A percentile compares a stretch with the other conserved stretches of the same genome.
Evolutionary conservation across 352 stramenopile species (phyloP).

Genomic region (Phytophthora tubulina): DNA sequence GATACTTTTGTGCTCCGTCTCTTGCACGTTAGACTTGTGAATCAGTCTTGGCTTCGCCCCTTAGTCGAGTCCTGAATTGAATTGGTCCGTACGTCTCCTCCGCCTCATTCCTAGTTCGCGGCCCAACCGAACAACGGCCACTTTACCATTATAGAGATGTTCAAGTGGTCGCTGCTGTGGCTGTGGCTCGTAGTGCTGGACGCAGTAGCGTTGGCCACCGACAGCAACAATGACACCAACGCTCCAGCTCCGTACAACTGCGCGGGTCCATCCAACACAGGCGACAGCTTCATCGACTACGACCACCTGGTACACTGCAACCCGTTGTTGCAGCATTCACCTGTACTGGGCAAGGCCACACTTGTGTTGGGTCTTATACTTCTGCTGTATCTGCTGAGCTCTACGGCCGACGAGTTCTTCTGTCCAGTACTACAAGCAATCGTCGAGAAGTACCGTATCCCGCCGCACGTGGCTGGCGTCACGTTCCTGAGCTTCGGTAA

Average conservation of each 20-base stretch:
- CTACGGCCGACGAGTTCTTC: constrained; percentile 87
- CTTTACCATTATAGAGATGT: constrained; percentile 21
- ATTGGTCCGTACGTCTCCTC: constrained; percentile 15
- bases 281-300: constrained; percentile 74
- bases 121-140: constrained; percentile 11
- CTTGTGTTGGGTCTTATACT: constrained; percentile 65
- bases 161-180: constrained; percentile 24
- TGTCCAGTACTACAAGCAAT: constrained; percentile 78
- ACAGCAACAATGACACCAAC: constrained; percentile 4
- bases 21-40: constrained; percentile 30
- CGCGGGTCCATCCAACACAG: constrained; percentile 29
- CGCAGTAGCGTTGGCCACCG: not conserved
- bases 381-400: constrained; percentile 83
- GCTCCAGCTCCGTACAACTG: constrained; percentile 39
- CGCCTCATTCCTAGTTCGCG: constrained; percentile 13
- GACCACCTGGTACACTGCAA: constrained; percentile 70
- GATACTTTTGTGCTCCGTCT: constrained; percentile 22
- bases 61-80: constrained; percentile 37
- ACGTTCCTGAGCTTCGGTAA: constrained; percentile 89
- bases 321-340: constrained; percentile 52
- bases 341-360: constrained; percentile 42
- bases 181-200: constrained; percentile 19
- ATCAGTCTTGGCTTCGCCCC: constrained; percentile 32
- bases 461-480: constrained; percentile 75
- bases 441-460: constrained; percentile 82